A percentile compares a stretch with the other conserved stretches of the same genome.
These are phyloP conservation scores for Boletus sp. DNA, from an alignment of 768 basidiomycete genomes.

Conservation along the genomic window DNA sequence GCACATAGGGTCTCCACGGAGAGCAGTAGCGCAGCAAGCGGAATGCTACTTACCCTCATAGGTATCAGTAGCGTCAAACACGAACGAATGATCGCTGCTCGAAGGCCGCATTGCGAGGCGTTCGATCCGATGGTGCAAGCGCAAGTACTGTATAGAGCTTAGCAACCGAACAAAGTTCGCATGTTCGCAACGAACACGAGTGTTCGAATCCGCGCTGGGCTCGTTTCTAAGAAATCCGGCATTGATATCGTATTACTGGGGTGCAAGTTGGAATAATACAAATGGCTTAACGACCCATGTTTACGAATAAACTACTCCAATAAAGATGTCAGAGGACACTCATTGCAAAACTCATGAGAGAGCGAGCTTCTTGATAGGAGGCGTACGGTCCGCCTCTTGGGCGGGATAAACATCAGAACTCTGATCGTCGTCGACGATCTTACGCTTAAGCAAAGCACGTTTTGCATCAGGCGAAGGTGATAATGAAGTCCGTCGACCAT, in stretches of 20 bases:
- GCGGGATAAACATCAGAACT: constrained; percentile 30
- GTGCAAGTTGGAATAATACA: constrained; percentile 25
- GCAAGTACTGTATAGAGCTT: no score
- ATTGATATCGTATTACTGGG: constrained; percentile 16
- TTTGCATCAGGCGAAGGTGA: constrained; percentile 55
- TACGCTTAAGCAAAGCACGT: constrained; percentile 67
- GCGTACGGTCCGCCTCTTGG: constrained; percentile 46
- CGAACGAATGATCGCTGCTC: not conserved
- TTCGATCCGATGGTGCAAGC: not conserved
- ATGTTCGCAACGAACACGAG: not conserved
- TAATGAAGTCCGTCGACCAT: constrained; percentile 34
- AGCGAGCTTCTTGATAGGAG: constrained; percentile 67
- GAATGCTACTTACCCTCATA: constrained; percentile 10
- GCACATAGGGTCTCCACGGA: not conserved
- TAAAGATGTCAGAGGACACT: constrained; percentile 23
- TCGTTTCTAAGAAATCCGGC: not conserved
- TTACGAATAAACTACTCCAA: constrained; percentile 33
- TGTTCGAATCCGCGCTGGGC: not conserved
- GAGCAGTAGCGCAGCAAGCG: not conserved
- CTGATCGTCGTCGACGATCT: constrained; percentile 55
- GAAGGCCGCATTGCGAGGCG: constrained; percentile 4
- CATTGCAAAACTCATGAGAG: constrained; percentile 31
- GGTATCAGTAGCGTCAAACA: not conserved
- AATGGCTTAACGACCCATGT: constrained; percentile 20
- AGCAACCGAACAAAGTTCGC: not conserved